Percentiles rank a stretch among this genome's conserved stretches.
These are phyloP conservation scores for Heterobasidion occidentale DNA, from an alignment of 1,284 basidiomycete species.

Conservation along the genomic window DNA sequence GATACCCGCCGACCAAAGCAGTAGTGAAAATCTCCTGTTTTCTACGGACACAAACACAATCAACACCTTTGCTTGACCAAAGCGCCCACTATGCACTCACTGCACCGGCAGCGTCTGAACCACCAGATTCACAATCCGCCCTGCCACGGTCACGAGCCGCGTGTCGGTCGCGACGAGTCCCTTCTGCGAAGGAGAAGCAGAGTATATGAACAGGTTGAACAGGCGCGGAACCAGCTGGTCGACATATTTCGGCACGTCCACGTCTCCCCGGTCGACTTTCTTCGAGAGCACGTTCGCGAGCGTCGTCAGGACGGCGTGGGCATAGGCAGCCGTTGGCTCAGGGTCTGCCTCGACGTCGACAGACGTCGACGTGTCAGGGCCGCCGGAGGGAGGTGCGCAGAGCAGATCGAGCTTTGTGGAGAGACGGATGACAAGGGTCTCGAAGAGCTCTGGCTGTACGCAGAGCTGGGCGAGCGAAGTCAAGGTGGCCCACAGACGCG, in stretches of 20 bases:
- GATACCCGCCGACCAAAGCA: conserved; percentile 50
- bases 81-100: conserved; percentile 35
- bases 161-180: conserved; percentile 45
- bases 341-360: conserved; percentile 19
- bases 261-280: conserved; percentile 59
- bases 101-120: conserved; percentile 53
- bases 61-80: too few relatives aligned
- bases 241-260: conserved; percentile 74
- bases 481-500: conserved; percentile 65
- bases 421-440: conserved; percentile 75
- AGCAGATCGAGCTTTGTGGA: conserved; percentile 74
- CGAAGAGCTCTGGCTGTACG: conserved; percentile 72
- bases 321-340: conserved; percentile 69
- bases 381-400: conserved; percentile 31
- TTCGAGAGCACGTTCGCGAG: conserved; percentile 52
- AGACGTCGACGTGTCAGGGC: background rate
- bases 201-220: conserved; percentile 63
- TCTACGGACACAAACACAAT: conserved; percentile 20
- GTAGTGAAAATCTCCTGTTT: conserved; percentile 51
- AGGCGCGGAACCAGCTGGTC: conserved; percentile 67
- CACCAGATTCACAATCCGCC: conserved; percentile 61
- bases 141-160: conserved; percentile 58
- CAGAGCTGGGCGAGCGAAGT: conserved; percentile 73
- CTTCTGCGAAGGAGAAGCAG: conserved; percentile 27
- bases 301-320: conserved; percentile 73